These are phyloP conservation scores for Harrya chromipes DNA, from an alignment of 768 basidiomycete genomes.

Conservation along the genomic window DNA sequence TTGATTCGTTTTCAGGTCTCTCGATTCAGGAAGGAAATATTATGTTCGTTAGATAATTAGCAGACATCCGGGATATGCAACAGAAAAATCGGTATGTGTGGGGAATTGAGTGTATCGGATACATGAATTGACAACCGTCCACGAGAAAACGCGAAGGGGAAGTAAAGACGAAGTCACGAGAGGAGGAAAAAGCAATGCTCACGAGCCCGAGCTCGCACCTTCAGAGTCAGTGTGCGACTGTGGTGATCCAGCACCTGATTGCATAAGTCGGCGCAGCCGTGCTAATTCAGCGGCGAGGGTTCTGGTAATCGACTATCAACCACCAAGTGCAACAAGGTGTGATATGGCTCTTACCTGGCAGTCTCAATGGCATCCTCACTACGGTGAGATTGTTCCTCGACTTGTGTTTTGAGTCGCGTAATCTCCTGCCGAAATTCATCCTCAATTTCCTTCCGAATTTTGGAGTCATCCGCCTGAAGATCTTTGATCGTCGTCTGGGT, in stretches of 20 bases:
- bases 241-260: constrained; percentile 41
- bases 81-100: constrained; percentile 21
- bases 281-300: constrained; percentile 60
- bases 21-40: background rate
- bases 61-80: constrained; percentile 27
- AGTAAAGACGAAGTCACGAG: background rate
- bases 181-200: background rate
- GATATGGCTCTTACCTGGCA: constrained; percentile 48
- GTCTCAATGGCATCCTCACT: constrained; percentile 57
- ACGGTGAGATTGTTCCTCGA: constrained; percentile 52
- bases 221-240: constrained; percentile 12
- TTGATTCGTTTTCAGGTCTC: background rate
- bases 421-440: constrained; percentile 59
- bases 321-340: background rate
- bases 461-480: constrained; percentile 48
- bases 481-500: constrained; percentile 46
- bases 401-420: constrained; percentile 45
- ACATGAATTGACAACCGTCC: constrained; percentile 32
- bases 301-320: constrained; percentile 32
- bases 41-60: constrained; percentile 12
- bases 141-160: constrained; percentile 2
- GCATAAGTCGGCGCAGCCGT: constrained; percentile 72
- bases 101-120: constrained; percentile 29
- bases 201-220: constrained; percentile 14
- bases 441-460: constrained; percentile 56